These are phyloP conservation scores for Botryotinia convoluta DNA, from an alignment of 2,329 filamentous ascomycete species.

Conservation along the genomic window DNA sequence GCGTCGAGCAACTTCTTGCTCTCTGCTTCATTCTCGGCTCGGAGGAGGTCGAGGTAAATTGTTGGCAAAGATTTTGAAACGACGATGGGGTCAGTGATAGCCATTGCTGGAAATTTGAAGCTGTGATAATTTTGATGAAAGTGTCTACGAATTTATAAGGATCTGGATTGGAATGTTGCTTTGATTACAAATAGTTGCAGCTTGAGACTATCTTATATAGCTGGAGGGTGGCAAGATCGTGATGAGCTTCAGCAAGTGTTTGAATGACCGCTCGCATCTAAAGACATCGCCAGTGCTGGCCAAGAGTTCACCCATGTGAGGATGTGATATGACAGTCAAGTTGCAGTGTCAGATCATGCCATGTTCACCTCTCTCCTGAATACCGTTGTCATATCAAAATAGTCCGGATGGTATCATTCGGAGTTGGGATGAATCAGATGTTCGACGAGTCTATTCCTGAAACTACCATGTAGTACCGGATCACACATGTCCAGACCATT, in stretches of 20 bases:
- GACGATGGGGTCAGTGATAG: neutral
- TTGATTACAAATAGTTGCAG: neutral
- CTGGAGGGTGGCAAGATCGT: neutral
- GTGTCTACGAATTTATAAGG: neutral
- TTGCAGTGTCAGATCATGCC: neutral
- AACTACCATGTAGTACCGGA: neutral
- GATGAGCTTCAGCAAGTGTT: neutral
- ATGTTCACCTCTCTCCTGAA: neutral
- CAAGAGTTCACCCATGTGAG: neutral
- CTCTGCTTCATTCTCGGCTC: neutral
- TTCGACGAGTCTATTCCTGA: neutral
- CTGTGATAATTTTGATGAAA: neutral
- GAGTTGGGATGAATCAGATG: neutral
- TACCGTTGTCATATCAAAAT: neutral
- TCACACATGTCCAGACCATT: neutral
- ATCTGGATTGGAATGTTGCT: neutral
- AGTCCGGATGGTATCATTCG: neutral
- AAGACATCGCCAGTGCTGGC: neutral
- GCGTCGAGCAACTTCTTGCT: neutral
- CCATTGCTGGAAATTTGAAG: neutral
- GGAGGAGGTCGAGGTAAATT: neutral
- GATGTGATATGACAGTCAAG: neutral
- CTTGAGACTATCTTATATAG: neutral
- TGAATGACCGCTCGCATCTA: neutral
- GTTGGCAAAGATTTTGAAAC: neutral